Evolutionary conservation across 768 basidiomycete species (phyloP).

Genomic region (Termitomyces sp.): DNA sequence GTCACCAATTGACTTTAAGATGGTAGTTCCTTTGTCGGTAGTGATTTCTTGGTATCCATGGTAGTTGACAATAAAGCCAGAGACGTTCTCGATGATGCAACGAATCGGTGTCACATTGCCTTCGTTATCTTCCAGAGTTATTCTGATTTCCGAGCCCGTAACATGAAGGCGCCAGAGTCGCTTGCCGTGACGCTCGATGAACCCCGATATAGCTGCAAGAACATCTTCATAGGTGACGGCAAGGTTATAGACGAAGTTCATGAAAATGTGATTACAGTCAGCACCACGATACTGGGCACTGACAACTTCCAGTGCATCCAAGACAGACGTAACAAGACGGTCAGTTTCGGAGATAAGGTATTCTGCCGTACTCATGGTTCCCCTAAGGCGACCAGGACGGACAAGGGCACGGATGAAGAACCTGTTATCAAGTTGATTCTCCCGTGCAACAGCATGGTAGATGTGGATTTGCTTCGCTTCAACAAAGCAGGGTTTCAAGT

Average conservation of each 20-base stretch:
- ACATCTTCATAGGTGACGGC: slow-evolving; percentile 96
- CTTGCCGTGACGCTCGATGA: slow-evolving; percentile 98
- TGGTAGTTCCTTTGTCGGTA: slow-evolving; percentile 92
- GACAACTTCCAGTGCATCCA: slow-evolving; percentile 95
- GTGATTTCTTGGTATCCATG: slow-evolving; percentile 98
- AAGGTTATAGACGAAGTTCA: slow-evolving; percentile 98
- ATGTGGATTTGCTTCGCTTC: slow-evolving; percentile 98
- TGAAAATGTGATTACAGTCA: slow-evolving; percentile 97
- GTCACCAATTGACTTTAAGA: slow-evolving; percentile 97
- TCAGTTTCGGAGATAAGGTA: slow-evolving; percentile 99
- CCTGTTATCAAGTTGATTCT: slow-evolving; percentile 96
- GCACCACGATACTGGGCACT: slow-evolving; percentile 86
- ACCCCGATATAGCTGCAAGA: slow-evolving; percentile 94
- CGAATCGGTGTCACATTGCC: slow-evolving; percentile 96
- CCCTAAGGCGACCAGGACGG: slow-evolving; percentile 91
- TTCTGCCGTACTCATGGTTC: slow-evolving; percentile 92
- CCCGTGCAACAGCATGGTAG: slow-evolving; percentile 91
- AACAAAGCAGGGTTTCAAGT: slow-evolving; percentile 92
- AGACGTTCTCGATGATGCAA: slow-evolving; percentile 97
- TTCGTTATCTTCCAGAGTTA: slow-evolving; percentile 90
- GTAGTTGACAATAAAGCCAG: slow-evolving; percentile 98
- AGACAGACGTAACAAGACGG: slow-evolving; percentile 87
- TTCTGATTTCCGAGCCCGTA: slow-evolving; percentile 95
- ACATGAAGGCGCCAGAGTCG: slow-evolving; percentile 97
- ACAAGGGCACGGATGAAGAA: slow-evolving; percentile 98